phyloP scores from a whole-genome alignment of 148 eudicot genomes.

The Nyssa sinensis region DNA sequence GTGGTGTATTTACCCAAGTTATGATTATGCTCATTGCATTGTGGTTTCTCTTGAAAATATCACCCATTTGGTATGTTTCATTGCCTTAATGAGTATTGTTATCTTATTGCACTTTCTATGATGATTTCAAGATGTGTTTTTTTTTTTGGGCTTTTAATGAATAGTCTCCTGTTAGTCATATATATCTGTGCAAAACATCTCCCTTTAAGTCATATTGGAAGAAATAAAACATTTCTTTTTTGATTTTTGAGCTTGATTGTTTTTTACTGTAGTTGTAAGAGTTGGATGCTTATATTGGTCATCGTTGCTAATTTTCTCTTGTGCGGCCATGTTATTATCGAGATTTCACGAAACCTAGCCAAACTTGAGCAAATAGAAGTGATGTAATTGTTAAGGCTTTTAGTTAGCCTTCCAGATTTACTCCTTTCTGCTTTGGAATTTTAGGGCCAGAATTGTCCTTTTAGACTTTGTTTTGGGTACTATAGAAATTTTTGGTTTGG shows the following conservation, averaged over 20 bases:
- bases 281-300: not conserved
- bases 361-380: too few species aligned
- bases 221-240: not conserved
- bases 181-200: too few species aligned
- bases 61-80: constrained; percentile 74
- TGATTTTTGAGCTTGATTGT: not conserved
- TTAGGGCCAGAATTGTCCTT: not conserved
- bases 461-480: not conserved
- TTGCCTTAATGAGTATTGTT: not conserved
- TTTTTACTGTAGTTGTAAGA: too few species aligned
- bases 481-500: not conserved
- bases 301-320: not conserved
- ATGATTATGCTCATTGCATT: constrained; percentile 86
- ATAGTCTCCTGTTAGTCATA: not conserved
- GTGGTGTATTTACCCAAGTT: constrained; percentile 97
- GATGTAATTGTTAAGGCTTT: too few species aligned
- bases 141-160: not conserved
- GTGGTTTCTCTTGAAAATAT: constrained; percentile 95
- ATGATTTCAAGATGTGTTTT: constrained; percentile 7
- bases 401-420: not conserved
- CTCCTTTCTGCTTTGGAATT: not conserved
- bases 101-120: constrained; percentile 2
- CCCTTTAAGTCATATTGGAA: too few species aligned
- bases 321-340: not conserved
- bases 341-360: too few species aligned